Conservation (phyloP, 129 eudicot species). For the Chrysanthemum makinoi region DNA sequence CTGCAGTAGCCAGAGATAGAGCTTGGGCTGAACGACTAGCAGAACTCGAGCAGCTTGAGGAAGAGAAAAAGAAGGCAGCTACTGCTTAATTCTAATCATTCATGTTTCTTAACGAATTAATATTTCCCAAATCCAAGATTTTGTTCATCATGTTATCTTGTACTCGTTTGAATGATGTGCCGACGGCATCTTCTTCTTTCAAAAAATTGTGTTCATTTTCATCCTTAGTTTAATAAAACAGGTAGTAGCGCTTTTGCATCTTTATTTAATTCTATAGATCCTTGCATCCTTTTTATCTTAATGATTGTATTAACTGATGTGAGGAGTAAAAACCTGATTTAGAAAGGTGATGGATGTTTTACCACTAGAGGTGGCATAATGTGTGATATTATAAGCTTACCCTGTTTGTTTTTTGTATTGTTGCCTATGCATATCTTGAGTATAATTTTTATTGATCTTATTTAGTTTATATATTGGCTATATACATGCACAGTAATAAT, state of each 20-base stretch:
- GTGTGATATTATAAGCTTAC: too few relatives aligned
- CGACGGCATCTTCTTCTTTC: not conserved
- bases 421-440: too few relatives aligned
- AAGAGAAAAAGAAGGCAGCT: constrained; percentile 56
- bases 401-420: too few relatives aligned
- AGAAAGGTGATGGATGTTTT: too few relatives aligned
- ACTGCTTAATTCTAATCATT: constrained; percentile 22
- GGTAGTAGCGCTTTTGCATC: not conserved
- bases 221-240: not conserved
- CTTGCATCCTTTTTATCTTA: too few relatives aligned
- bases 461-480: too few relatives aligned
- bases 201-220: not conserved
- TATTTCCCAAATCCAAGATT: not conserved
- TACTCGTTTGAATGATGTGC: not conserved
- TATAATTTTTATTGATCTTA: too few relatives aligned
- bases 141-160: not conserved
- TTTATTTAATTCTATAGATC: too few relatives aligned
- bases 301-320: too few relatives aligned
- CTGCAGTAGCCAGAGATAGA: constrained; percentile 96
- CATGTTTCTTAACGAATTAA: not conserved
- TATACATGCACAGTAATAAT: too few relatives aligned
- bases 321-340: too few relatives aligned
- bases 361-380: too few relatives aligned
- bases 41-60: constrained; percentile 65
- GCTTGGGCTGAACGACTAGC: constrained; percentile 82